A percentile compares a stretch with the other conserved stretches of the same genome.
These are phyloP conservation scores for Fusarium transvaalense DNA, from an alignment of 2,329 filamentous ascomycete genomes.

Conservation along the genomic window DNA sequence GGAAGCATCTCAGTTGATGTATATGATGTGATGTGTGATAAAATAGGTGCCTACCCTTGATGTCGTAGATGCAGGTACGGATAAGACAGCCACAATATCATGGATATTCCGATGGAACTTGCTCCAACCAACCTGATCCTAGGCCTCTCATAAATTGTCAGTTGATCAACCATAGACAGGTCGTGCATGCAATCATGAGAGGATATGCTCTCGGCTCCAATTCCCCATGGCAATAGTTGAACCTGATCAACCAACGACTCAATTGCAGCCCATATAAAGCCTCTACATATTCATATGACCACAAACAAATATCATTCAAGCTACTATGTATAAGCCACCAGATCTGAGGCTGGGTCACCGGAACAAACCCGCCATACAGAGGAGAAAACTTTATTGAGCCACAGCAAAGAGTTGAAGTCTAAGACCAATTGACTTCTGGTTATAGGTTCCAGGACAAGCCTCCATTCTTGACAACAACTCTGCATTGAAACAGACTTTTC, in stretches of 20 bases:
- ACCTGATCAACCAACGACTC: neutral
- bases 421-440: neutral
- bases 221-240: neutral
- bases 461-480: constrained; percentile 22
- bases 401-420: constrained; percentile 1
- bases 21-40: neutral
- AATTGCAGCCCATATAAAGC: neutral
- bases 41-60: neutral
- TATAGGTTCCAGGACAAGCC: constrained; percentile 11
- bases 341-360: constrained; percentile 13
- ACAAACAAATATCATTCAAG: constrained; percentile 8
- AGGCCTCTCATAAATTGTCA: neutral
- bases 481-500: constrained; percentile 2
- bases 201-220: neutral
- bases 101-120: neutral
- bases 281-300: neutral
- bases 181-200: neutral
- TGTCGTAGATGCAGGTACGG: neutral
- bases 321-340: constrained; percentile 31
- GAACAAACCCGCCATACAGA: constrained; percentile 9
- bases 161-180: neutral
- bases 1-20: neutral
- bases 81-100: neutral
- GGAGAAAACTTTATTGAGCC: neutral
- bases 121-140: neutral